These are phyloP conservation scores for Teratosphaeria zuluensis DNA, from an alignment of 2,329 filamentous ascomycete species.

Conservation along the genomic window DNA sequence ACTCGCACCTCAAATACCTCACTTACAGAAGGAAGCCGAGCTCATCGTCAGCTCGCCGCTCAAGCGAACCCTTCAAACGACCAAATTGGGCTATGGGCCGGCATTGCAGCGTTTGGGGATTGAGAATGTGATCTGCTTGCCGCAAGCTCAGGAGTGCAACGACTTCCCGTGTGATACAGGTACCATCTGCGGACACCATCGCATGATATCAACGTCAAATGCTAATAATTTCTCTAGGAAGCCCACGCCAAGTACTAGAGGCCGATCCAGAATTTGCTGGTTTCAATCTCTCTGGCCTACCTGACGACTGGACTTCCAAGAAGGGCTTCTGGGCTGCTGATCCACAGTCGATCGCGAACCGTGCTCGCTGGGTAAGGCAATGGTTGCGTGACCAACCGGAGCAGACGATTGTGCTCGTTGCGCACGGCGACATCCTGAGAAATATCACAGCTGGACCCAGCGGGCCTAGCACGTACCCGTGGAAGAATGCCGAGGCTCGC, in stretches of 20 bases:
- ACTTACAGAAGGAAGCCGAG: slow-evolving; percentile 17
- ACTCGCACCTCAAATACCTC: slow-evolving; percentile 15
- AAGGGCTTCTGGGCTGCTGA: slow-evolving; percentile 20
- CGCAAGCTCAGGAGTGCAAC: slow-evolving; percentile 26
- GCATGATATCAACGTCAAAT: background rate
- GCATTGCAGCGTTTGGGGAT: slow-evolving; percentile 20
- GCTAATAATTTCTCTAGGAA: background rate
- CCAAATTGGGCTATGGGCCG: slow-evolving; percentile 19
- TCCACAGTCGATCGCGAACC: slow-evolving; percentile 9
- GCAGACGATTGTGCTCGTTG: slow-evolving; percentile 24
- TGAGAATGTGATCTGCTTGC: slow-evolving; percentile 20
- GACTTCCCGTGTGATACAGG: slow-evolving; percentile 22
- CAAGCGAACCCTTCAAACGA: slow-evolving; percentile 24
- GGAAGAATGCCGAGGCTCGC: slow-evolving; percentile 24
- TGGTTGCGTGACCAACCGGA: slow-evolving; percentile 23
- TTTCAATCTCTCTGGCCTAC: slow-evolving; percentile 19
- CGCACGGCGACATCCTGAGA: slow-evolving; percentile 24
- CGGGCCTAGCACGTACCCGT: slow-evolving; percentile 19
- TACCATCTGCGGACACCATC: background rate
- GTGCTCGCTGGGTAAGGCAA: slow-evolving; percentile 22
- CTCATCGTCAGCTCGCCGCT: slow-evolving; percentile 23
- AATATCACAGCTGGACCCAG: slow-evolving; percentile 15
- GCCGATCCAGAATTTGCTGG: slow-evolving; percentile 18
- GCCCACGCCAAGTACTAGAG: slow-evolving; percentile 13
- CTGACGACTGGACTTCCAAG: slow-evolving; percentile 24